Conservation (phyloP, 2,329 filamentous ascomycete species). For the Pestalotiopsis sp. region DNA sequence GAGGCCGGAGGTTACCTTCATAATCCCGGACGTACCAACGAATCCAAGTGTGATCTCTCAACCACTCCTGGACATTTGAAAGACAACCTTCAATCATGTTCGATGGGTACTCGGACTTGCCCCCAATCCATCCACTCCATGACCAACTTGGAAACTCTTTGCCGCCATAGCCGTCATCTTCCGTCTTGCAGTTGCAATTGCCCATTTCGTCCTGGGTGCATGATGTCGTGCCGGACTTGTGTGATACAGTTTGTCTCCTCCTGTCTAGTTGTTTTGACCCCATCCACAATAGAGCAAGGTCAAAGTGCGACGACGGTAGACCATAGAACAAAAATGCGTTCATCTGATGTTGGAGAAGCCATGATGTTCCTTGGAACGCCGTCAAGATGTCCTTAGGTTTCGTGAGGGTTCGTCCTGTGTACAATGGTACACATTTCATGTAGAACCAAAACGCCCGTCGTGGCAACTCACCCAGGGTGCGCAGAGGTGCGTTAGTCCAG, state of each 20-base stretch:
- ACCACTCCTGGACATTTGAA: background rate
- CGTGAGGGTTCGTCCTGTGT: background rate
- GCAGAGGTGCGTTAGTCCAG: constrained; percentile 7
- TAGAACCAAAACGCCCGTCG: constrained; percentile 11
- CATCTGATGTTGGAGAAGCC: background rate
- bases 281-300: background rate
- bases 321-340: background rate
- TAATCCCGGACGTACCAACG: constrained; percentile 1
- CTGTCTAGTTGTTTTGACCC: background rate
- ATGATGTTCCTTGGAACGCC: background rate
- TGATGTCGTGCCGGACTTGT: background rate
- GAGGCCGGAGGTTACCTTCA: background rate
- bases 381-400: background rate
- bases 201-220: background rate
- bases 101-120: background rate
- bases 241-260: background rate
- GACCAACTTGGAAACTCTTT: constrained; percentile 10
- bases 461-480: background rate
- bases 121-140: constrained; percentile 6
- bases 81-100: background rate
- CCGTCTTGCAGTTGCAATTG: background rate
- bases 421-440: constrained; percentile 9
- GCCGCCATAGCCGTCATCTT: background rate
- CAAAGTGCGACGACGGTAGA: background rate
- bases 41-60: constrained; percentile 8